Percentiles rank a stretch among this genome's conserved stretches.
Conservation (phyloP, 2,329 filamentous ascomycete genomes). For the Harringtonia aguacate region DNA sequence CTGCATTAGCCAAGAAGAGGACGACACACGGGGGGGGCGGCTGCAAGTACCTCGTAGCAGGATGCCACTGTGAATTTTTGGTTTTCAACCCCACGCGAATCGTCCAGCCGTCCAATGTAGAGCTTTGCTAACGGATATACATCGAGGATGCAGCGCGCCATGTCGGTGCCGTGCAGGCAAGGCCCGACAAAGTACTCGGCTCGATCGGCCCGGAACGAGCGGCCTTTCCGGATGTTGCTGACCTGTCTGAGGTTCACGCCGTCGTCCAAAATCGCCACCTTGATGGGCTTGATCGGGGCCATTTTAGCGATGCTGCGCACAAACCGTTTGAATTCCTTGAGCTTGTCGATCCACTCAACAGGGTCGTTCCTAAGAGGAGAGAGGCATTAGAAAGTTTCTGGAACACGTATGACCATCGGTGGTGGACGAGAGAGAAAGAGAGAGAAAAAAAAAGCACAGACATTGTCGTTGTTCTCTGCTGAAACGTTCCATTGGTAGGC, state of each 20-base stretch:
- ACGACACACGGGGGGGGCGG: no score
- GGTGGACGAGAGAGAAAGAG: no score
- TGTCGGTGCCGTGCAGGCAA: neutral
- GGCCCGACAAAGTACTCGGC: neutral
- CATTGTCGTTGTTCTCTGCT: no score
- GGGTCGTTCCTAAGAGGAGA: neutral
- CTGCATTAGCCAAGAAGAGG: no score
- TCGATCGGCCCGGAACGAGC: neutral
- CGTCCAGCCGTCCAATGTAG: neutral
- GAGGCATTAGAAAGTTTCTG: no score
- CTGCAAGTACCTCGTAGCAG: neutral
- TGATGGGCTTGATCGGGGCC: neutral
- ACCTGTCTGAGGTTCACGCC: neutral
- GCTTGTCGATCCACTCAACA: neutral
- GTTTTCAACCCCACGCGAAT: neutral
- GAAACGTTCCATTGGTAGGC: no score
- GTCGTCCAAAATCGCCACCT: neutral
- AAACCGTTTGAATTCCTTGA: neutral
- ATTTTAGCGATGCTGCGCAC: neutral
- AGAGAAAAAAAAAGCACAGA: no score
- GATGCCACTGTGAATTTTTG: neutral
- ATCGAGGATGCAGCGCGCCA: neutral
- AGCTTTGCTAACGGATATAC: neutral
- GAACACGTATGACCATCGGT: no score
- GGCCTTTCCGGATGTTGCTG: neutral